Conservation (phyloP, 2,329 filamentous ascomycete species). For the Ilyonectria destructans region DNA sequence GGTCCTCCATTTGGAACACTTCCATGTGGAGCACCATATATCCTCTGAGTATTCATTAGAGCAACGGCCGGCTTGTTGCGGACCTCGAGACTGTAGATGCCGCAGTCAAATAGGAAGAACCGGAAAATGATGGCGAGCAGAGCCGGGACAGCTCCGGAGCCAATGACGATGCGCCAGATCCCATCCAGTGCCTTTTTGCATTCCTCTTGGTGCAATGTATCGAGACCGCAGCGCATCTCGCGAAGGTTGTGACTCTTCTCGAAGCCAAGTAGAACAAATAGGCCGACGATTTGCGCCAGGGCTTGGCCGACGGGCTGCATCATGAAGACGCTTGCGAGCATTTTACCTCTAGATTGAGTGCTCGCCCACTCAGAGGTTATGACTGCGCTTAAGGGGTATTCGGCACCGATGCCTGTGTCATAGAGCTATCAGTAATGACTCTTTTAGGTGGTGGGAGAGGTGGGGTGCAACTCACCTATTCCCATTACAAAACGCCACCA, state of each 20-base stretch:
- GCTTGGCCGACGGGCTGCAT: slow-evolving; percentile 81
- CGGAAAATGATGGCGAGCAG: slow-evolving; percentile 77
- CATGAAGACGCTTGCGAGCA: slow-evolving; percentile 79
- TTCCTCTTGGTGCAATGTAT: slow-evolving; percentile 61
- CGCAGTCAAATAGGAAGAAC: slow-evolving; percentile 78
- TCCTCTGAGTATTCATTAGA: slow-evolving; percentile 72
- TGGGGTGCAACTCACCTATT: slow-evolving; percentile 56
- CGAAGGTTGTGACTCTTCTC: slow-evolving; percentile 60
- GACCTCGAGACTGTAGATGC: slow-evolving; percentile 77
- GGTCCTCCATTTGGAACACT: slow-evolving; percentile 51
- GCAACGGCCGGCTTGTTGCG: slow-evolving; percentile 74
- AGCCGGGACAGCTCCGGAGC: slow-evolving; percentile 76
- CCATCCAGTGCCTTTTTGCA: slow-evolving; percentile 68
- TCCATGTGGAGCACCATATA: slow-evolving; percentile 64
- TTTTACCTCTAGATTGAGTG: slow-evolving; percentile 76
- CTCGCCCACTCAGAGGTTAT: slow-evolving; percentile 78
- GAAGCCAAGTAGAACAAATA: slow-evolving; percentile 67
- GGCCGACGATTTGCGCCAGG: slow-evolving; percentile 74
- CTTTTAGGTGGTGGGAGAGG: slow-evolving; percentile 13
- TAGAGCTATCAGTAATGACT: slow-evolving; percentile 32
- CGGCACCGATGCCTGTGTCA: slow-evolving; percentile 72
- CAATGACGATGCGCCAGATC: slow-evolving; percentile 79
- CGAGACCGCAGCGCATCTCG: slow-evolving; percentile 65
- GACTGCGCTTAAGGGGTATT: slow-evolving; percentile 78
- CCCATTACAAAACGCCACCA: slow-evolving; percentile 73